Evolutionary conservation across 139 green algal genomes (phyloP), one percentile per base, ranked within the genome.

Genomic region (Marvania coccoides): DNA sequence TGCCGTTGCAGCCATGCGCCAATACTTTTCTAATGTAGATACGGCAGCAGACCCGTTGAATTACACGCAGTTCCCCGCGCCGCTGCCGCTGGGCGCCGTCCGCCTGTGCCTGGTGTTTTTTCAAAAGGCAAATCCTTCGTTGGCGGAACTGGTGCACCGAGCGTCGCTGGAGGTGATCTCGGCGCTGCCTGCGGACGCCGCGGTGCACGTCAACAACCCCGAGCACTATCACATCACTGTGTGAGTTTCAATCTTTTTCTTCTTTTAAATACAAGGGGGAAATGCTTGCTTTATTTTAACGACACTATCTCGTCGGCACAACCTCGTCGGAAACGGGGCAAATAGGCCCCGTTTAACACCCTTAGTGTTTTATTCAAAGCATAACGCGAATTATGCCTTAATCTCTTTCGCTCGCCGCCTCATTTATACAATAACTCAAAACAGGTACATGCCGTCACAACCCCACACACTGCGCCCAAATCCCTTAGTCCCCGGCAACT

Each of bases 151-250:
- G 24, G 59, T 74, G 14, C 13, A 55, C 1, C 23, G 61, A 28
- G 73, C 69, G 24, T 55, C 75, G 3, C 30, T 53, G 10, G 62
- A 73, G 14, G 56, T 75, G 13, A 47, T 65, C 23, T 35, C 47
- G 3, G 48, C 47, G 10, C 54, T 81, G 26, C 13, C 37, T 40
- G 28, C 74, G 70, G 75, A 60, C 12, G 37, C 31, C 30, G 51
- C 64, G 40, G 30, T 61, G 2, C 76, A 83, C 53, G 33, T 61
- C 30, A 83, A 66, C 57, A 34, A 55, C 10, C 51, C 58, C 14
- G 59, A 47, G 2, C 67, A 71, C 63, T 76, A 73, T n/a, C 76
- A 83, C 42, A 63, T 83, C 35, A 83, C 76, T 12, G 45, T 83
- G 5, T 79, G 72, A n/a, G n/a, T n/a, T n/a, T n/a, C n/a, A n/a